These are phyloP conservation scores for Annulohypoxylon bovei DNA, from an alignment of 495 filamentous ascomycete species.

Conservation along the genomic window DNA sequence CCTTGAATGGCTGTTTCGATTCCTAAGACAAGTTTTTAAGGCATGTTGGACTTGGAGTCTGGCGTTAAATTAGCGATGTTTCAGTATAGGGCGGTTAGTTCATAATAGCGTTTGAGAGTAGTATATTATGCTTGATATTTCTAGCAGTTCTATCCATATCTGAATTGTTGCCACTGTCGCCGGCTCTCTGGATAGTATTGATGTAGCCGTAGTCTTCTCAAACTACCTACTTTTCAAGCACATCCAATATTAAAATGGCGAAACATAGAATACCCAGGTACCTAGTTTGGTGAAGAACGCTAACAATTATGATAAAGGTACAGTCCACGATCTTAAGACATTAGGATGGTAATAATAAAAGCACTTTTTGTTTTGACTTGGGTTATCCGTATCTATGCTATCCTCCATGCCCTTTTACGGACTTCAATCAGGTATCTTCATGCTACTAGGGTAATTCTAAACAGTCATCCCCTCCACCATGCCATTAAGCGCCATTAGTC, in stretches of 20 bases:
- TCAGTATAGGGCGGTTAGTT: neutral
- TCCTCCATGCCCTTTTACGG: neutral
- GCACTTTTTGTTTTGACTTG: slow-evolving; percentile 19
- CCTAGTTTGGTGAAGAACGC: neutral
- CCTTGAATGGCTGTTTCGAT: neutral
- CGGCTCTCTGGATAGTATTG: too few relatives aligned
- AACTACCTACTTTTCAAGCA: too few relatives aligned
- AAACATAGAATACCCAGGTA: neutral
- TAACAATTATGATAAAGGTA: neutral
- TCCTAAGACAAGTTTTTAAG: neutral
- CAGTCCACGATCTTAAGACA: too few relatives aligned
- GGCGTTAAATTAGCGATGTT: slow-evolving; percentile 6
- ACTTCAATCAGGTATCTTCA: slow-evolving; percentile 37
- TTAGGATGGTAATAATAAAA: slow-evolving; percentile 13
- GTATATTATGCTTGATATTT: neutral
- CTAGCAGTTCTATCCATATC: neutral
- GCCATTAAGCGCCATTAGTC: slow-evolving; percentile 6
- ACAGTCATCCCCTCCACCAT: slow-evolving; percentile 3
- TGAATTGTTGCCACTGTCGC: neutral
- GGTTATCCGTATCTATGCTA: neutral
- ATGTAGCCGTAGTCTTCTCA: too few relatives aligned
- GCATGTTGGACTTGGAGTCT: neutral
- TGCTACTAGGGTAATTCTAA: slow-evolving; percentile 16
- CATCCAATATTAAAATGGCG: neutral
- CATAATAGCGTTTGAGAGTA: slow-evolving; percentile 7